Conservation (phyloP, 2,329 filamentous ascomycete species). For the Botrytis hyacinthi region DNA sequence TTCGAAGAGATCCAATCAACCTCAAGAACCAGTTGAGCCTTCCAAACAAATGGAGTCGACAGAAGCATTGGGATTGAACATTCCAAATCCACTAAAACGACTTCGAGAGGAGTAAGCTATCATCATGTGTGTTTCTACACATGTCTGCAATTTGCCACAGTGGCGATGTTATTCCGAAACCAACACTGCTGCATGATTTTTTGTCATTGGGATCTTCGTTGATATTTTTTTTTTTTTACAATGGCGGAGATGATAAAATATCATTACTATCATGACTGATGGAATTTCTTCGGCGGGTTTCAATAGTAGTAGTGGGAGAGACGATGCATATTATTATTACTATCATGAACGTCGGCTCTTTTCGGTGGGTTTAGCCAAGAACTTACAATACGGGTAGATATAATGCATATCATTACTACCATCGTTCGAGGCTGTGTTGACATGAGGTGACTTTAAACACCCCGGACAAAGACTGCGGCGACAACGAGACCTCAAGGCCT, state of each 20-base stretch:
- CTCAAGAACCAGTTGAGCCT: too few species aligned
- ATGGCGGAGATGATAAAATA: neutral
- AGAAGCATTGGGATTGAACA: neutral
- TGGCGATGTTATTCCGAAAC: neutral
- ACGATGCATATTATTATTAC: neutral
- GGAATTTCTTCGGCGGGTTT: neutral
- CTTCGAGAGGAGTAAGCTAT: neutral
- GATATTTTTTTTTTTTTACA: neutral
- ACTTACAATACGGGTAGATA: neutral
- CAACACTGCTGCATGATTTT: neutral
- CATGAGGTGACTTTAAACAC: neutral
- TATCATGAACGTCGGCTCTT: neutral
- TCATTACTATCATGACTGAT: neutral
- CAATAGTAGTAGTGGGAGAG: neutral
- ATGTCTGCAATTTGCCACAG: neutral
- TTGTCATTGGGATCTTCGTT: neutral
- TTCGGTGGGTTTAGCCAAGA: neutral
- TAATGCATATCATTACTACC: neutral
- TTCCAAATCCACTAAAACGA: neutral
- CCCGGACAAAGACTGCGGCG: neutral
- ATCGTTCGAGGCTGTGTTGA: neutral
- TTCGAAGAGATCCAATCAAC: neutral
- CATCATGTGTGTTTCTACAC: neutral
- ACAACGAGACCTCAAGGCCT: neutral
- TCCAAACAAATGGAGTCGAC: neutral